Base-by-base conservation (phyloP, 2,329 filamentous ascomycete species). In the Neopestalotiopsis sp. region DNA sequence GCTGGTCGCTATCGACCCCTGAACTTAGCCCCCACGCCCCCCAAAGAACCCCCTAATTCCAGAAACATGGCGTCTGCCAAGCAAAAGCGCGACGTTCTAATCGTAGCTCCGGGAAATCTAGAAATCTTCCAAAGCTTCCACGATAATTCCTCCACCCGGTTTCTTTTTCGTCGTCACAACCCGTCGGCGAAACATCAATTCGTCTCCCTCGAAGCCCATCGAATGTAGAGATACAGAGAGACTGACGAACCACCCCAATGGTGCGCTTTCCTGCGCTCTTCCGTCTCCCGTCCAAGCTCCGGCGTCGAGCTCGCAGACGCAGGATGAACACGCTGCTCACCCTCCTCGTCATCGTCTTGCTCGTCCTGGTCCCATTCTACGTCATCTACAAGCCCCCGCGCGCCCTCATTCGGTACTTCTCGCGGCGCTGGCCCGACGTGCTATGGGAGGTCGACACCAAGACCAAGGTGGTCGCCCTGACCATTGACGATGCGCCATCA, bases 401-500 rank as follows among this genome's bases (percentile, higher is more conserved):
- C n/a, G 79, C 87, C 60, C 80, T 97, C 45, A 92, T 97, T 77
- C 82, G 84, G 68, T 91, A 92, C 82, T 88, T 97, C 69, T 87
- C 91, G 75, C 82, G 82, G 73, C 89, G 87, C 71, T 95, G 92
- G 86, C 93, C 93, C 1, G 90, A 94, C 74, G 92, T 97, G 3
- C 85, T 97, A 14, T 97, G 92, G 85, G 90, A 93, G 72, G 86
- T 92, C 58, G 74, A 76, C 40, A 85, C 86, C 1, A 74, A 81
- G 9, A 82, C 88, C 62, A 93, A 91, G 75, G 81, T 95, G 32
- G 85, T 97, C 20, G 94, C 93, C 0, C 85, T 98, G 52, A 97
- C 94, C 1, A 91, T 97, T 75, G 94, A 97, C 82, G 94, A 97
- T 81, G 92, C 90, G 34, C 94, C 94, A 0, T 95, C 92, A 1